Base-by-base conservation (phyloP, 2,329 filamentous ascomycete species). In the Epichloe coenophiala region DNA sequence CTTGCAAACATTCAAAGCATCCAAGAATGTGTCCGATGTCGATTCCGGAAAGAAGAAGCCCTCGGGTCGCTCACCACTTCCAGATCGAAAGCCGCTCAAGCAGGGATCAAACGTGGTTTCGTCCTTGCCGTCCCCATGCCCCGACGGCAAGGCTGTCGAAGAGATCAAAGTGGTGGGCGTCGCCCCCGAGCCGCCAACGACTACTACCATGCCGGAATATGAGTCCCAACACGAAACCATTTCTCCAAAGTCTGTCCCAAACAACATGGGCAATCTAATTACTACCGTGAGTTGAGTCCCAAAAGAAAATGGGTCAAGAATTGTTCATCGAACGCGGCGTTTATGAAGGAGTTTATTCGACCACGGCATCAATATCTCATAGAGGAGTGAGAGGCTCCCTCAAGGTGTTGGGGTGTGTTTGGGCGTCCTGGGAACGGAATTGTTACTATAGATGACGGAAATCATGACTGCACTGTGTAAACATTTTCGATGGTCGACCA, bases 1-100 rank as follows among this genome's bases (percentile, higher is more conserved):
- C 45, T 65, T 71, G 49, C 65, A 70, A 46, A 56, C 65, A 1
- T 75, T 74, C 62, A 74, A 71, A 56, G 57, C 70, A 4, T 70
- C 68, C 53, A 72, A 74, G 56, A 68, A 60, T 45, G 50, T 56
- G 19, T 58, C 60, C 44, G 62, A 58, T 45, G 47, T 43, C 43
- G 53, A 56, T 3, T 50, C 55, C n/a, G 55, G 47, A 13, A 61
- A 59, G 15, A 61, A 59, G 44, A 61, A 58, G 33, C 38, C 52
- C 12, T 51, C 47, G 48, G 41, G n/a, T 33, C 46, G 49, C 17
- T 51, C 49, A 33, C 45, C 52, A 12, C 49, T 51, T 5, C 49
- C 54, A 40, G 50, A 51, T 42, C 17, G 42, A 11, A 31, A 33
- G n/a, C 42, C 43, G n/a, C 9, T 31, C 39, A 52, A 47, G 12